Evolutionary conservation across 148 eudicot species (phyloP).

Genomic region (Cornus kousa): DNA sequence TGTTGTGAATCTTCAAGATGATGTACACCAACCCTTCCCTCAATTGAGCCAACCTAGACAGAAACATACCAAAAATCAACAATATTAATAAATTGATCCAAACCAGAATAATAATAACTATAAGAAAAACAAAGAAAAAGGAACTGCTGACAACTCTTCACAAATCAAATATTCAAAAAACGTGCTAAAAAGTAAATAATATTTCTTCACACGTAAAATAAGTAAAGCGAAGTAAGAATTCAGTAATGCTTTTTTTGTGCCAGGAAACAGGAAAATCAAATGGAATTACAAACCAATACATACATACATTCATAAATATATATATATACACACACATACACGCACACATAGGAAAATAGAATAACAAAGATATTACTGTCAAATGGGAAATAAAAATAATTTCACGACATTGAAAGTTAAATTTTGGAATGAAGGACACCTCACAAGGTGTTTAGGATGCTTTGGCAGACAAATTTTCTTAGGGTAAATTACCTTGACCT

Average conservation of each 20-base stretch:
- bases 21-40: slow-evolving; percentile 97
- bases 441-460: neutral
- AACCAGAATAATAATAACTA: neutral
- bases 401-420: neutral
- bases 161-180: neutral
- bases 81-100: neutral
- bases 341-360: neutral
- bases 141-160: neutral
- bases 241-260: neutral
- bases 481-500: too few relatives aligned
- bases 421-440: neutral
- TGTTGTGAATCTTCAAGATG: slow-evolving; percentile 90
- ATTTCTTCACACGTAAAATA: neutral
- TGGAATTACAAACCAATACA: neutral
- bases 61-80: slow-evolving; percentile 11
- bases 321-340: neutral
- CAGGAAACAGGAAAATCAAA: neutral
- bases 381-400: neutral
- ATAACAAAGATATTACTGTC: neutral
- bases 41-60: slow-evolving; percentile 87
- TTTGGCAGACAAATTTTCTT: neutral
- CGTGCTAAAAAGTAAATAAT: neutral
- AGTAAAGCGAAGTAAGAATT: neutral
- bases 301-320: neutral
- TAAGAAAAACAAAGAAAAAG: neutral